These are phyloP conservation scores for Sanghuangporus sanghuang DNA, from an alignment of 1,284 basidiomycete species.

Conservation along the genomic window DNA sequence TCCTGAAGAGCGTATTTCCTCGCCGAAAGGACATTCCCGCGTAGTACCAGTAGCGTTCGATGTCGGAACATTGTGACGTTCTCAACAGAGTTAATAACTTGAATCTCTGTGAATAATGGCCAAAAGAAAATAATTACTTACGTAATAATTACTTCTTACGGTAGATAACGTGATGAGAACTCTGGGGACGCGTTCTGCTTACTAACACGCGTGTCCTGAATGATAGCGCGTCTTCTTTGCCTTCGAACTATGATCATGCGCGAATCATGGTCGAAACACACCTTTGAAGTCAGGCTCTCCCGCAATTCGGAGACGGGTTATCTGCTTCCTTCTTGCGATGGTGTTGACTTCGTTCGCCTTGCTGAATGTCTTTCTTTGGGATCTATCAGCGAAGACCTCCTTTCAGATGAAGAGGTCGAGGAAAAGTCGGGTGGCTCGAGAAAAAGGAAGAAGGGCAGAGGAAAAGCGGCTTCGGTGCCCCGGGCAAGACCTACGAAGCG, in stretches of 20 bases:
- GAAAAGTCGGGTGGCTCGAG: not conserved
- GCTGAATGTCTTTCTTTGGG: slow-evolving; percentile 4
- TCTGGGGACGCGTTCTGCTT: not conserved
- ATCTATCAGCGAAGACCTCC: not conserved
- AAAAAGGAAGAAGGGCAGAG: slow-evolving; percentile 3
- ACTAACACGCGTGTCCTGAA: not conserved
- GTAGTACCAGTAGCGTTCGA: too few species aligned
- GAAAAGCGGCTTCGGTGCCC: not conserved
- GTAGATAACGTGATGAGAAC: not conserved
- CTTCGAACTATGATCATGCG: slow-evolving; percentile 5
- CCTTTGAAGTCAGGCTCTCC: not conserved
- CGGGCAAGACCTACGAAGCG: slow-evolving; percentile 1
- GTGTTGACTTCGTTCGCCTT: slow-evolving; percentile 7
- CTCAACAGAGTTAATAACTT: too few species aligned
- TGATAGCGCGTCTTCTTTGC: not conserved
- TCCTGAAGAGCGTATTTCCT: too few species aligned
- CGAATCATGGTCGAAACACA: slow-evolving; percentile 2
- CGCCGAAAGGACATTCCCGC: too few species aligned
- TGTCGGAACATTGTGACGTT: too few species aligned
- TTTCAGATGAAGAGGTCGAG: slow-evolving; percentile 5
- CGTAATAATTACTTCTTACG: too few species aligned
- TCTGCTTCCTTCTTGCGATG: not conserved
- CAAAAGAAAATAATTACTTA: too few species aligned
- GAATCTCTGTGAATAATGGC: too few species aligned
- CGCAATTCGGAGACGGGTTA: not conserved